Evolutionary conservation across 192 early-diverging fungal genomes (phyloP), one percentile per base, ranked within the genome.

Genomic region (Diversispora epigaea): DNA sequence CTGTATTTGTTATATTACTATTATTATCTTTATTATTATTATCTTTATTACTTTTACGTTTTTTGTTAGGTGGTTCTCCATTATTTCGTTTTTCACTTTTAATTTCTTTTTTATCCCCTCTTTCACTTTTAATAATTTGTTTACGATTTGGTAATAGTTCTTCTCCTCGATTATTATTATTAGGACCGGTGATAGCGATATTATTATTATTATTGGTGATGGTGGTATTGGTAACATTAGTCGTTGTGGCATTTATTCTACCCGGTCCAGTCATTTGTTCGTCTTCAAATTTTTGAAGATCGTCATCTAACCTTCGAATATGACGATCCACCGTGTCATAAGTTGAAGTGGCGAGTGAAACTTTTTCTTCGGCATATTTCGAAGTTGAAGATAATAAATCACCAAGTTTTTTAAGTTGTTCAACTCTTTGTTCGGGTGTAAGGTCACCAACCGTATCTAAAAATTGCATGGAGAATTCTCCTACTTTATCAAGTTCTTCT

Each of bases 321-420:
- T 96, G 94, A 68, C 92, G 87, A 75, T 98, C 96, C 8, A 93
- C 91, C 88, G 93, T 84, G 70, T 99, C 96, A 77, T 93, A 98
- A 0, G 96, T 96, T 49, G 96, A 91, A 49, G 91, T 92, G 14
- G 97, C 97, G 39, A 99, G 78, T 0, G 93, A 88, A 3, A 98
- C 95, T 74, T 97, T 99, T 65, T 98, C 95, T 75, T 97, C 94
- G 8, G 94, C 95, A 67, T 94, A 87, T 77, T 94, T 92, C 21
- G 96, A 80, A 50, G 88, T 91, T 4, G 92, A 92, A 11, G 88
- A 89, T 55, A 96, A 89, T 15, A 87, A 64, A 6, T 68, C 79
- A 9, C 86, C 83, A 32, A 91, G 79, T 21, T 78, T 79, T 75
- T 84, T 81, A 9, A 93, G 83, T 46, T 86, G 76, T 19, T 78